A percentile compares a stretch with the other conserved stretches of the same genome.
Conservation (phyloP, 2,329 filamentous ascomycete genomes). For the Epichloe festucae region DNA sequence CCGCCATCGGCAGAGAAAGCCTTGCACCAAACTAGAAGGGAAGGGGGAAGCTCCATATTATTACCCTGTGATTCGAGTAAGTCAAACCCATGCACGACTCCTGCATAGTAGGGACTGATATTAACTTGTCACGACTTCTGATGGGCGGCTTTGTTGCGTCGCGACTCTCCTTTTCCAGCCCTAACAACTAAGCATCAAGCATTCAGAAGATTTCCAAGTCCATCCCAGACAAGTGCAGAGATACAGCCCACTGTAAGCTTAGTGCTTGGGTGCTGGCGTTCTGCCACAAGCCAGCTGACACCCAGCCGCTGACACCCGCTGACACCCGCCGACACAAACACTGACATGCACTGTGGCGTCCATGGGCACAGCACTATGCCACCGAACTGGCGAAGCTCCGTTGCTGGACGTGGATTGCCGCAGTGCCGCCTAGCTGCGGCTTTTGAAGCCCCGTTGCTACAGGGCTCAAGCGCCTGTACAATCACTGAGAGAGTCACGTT, state of each 20-base stretch:
- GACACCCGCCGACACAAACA: neutral
- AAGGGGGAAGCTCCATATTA: too few species aligned
- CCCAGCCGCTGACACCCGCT: neutral
- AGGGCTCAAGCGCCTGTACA: too few species aligned
- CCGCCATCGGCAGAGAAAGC: neutral
- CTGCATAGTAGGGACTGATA: too few species aligned
- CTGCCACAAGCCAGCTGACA: neutral
- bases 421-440: too few species aligned
- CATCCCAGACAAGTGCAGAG: neutral
- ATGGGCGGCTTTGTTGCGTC: neutral
- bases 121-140: neutral
- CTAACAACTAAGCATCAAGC: neutral
- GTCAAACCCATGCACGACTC: neutral
- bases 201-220: neutral
- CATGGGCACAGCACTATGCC: neutral
- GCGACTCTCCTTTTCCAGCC: neutral
- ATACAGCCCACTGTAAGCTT: too few species aligned
- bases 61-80: too few species aligned
- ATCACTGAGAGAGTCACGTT: neutral
- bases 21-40: too few species aligned
- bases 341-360: neutral
- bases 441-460: too few species aligned
- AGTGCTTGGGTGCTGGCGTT: too few species aligned
- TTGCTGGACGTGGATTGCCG: too few species aligned
- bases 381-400: too few species aligned